A percentile compares a stretch with the other conserved stretches of the same genome.
Evolutionary conservation across 345 rosid species (phyloP).

Genomic region (Moricandia arvensis): DNA sequence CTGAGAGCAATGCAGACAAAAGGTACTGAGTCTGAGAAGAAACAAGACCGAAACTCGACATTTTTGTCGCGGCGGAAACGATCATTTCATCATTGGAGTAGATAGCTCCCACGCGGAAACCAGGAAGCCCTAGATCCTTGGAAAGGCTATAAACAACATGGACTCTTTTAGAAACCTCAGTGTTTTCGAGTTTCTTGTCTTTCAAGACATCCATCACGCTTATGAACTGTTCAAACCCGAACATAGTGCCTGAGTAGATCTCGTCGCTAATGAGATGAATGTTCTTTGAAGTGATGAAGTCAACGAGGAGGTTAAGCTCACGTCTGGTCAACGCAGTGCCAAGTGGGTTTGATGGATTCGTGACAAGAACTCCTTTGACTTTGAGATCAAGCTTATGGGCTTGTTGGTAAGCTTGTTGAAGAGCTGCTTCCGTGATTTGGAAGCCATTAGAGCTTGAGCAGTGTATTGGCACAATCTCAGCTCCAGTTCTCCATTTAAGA

Average conservation of each 20-base stretch:
- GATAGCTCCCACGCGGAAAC: constrained; percentile 86
- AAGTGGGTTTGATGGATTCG: constrained; percentile 82
- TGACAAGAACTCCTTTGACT: constrained; percentile 74
- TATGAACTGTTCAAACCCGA: constrained; percentile 57
- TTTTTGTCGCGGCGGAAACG: constrained; percentile 76
- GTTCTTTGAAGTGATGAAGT: constrained; percentile 53
- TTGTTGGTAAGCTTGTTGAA: constrained; percentile 64
- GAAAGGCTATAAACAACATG: constrained; percentile 77
- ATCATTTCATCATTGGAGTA: constrained; percentile 67
- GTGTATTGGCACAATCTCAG: constrained; percentile 56
- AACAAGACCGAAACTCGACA: constrained; percentile 85
- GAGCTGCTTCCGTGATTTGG: constrained; percentile 56
- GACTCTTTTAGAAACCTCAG: constrained; percentile 53
- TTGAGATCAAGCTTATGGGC: constrained; percentile 56
- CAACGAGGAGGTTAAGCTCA: constrained; percentile 64
- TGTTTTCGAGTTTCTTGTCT: constrained; percentile 49
- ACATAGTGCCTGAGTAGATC: constrained; percentile 76
- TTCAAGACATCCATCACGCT: constrained; percentile 66
- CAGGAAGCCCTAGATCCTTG: constrained; percentile 79
- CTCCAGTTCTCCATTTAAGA: constrained; percentile 71
- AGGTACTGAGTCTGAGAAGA: constrained; percentile 81
- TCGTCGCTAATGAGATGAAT: constrained; percentile 80
- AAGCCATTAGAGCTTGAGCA: constrained; percentile 61
- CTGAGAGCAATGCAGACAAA: constrained; percentile 64
- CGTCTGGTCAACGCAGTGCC: constrained; percentile 61